Conservation (phyloP, 306 rosid species). For the Trifolium subterraneum region DNA sequence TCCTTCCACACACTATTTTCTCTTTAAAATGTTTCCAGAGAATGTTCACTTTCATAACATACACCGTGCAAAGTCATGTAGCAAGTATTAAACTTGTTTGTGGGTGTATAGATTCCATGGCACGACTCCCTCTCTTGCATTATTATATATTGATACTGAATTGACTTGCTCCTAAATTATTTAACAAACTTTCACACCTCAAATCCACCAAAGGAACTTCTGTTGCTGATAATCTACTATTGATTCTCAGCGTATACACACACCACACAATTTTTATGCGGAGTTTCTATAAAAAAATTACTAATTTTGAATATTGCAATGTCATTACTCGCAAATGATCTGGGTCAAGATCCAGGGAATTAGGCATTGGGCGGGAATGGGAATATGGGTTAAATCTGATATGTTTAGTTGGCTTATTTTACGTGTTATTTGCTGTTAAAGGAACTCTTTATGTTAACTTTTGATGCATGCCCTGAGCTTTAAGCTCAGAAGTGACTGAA, state of each 20-base stretch:
- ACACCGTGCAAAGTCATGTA: constrained; percentile 1
- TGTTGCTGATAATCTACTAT: background rate
- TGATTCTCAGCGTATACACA: background rate
- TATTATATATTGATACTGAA: background rate
- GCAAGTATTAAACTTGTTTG: constrained; percentile 10
- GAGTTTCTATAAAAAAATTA: background rate
- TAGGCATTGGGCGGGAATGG: background rate
- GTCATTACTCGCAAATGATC: background rate
- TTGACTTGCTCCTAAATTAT: background rate
- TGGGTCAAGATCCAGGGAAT: background rate
- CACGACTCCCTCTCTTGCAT: constrained; percentile 7
- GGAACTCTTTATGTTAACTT: constrained; percentile 7
- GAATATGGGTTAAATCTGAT: background rate
- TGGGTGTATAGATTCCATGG: background rate
- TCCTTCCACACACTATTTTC: background rate
- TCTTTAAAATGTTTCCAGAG: background rate
- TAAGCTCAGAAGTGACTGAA: constrained; percentile 20
- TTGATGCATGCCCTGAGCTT: constrained; percentile 12
- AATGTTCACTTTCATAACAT: background rate
- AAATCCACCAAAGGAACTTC: background rate
- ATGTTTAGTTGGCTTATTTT: background rate
- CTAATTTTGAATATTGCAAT: constrained; percentile 1
- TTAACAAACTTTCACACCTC: background rate
- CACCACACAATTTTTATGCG: background rate
- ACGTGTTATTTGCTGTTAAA: background rate